A percentile compares a stretch with the other conserved stretches of the same genome.
phyloP scores from a whole-genome alignment of 805 yeast genomes.

The Wickerhamomyces hampshirensis region DNA sequence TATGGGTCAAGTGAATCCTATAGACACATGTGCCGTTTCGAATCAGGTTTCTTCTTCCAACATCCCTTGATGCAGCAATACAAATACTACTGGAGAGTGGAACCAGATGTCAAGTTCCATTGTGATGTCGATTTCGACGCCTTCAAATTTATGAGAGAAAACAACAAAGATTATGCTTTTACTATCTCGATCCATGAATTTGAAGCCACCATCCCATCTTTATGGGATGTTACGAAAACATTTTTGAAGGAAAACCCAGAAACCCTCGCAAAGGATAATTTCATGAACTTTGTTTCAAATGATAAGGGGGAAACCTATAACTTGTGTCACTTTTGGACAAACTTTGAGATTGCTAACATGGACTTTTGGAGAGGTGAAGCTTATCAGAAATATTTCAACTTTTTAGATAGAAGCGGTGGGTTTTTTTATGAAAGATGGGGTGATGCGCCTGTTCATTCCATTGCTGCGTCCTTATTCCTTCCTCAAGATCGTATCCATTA shows the following conservation, averaged over 20 bases:
- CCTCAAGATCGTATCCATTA: constrained; percentile 68
- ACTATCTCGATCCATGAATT: constrained; percentile 66
- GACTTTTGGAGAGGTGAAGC: constrained; percentile 72
- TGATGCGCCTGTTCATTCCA: constrained; percentile 89
- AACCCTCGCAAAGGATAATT: constrained; percentile 40
- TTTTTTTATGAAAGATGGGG: constrained; percentile 94
- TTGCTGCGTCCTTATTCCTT: constrained; percentile 77
- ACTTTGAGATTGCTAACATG: constrained; percentile 77
- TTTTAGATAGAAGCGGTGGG: constrained; percentile 80
- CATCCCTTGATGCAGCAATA: constrained; percentile 57
- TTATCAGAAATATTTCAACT: constrained; percentile 64
- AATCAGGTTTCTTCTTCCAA: constrained; percentile 55
- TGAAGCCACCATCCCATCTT: constrained; percentile 52
- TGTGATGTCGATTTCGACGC: constrained; percentile 68
- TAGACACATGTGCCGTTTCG: constrained; percentile 60
- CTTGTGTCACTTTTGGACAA: constrained; percentile 88
- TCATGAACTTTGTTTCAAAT: constrained; percentile 63
- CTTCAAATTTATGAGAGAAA: constrained; percentile 54
- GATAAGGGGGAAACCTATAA: constrained; percentile 71
- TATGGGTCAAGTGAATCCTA: constrained; percentile 62
- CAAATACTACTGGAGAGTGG: constrained; percentile 76
- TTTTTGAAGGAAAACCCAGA: constrained; percentile 41
- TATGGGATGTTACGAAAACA: constrained; percentile 56
- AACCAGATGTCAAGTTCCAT: constrained; percentile 56
- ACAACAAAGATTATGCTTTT: constrained; percentile 62